Evolutionary conservation across 2,329 filamentous ascomycete genomes (phyloP).

Genomic region (Pseudogymnoascus sp.): DNA sequence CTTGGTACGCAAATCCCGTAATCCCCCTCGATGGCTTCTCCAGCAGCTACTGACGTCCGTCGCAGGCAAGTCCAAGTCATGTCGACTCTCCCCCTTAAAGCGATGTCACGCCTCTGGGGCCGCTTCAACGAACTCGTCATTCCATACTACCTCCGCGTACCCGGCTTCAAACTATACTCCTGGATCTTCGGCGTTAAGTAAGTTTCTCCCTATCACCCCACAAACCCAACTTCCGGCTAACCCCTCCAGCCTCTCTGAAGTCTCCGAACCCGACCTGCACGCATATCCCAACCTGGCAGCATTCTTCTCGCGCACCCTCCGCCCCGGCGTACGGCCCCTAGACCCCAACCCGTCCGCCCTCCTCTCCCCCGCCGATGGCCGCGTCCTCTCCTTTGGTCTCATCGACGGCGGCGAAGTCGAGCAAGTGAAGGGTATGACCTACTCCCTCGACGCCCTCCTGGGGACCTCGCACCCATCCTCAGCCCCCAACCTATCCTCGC

Average conservation of each 20-base stretch:
- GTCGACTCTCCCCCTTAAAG: slow-evolving; percentile 65
- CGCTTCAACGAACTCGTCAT: slow-evolving; percentile 65
- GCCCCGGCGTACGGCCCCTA: slow-evolving; percentile 76
- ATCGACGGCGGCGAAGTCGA: slow-evolving; percentile 94
- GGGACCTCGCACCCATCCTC: slow-evolving; percentile 52
- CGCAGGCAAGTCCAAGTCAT: slow-evolving; percentile 61
- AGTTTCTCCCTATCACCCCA: slow-evolving; percentile 11
- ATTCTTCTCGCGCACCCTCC: slow-evolving; percentile 94
- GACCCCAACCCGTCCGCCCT: slow-evolving; percentile 73
- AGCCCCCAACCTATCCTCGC: slow-evolving; percentile 22
- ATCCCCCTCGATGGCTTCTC: neutral
- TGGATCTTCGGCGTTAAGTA: slow-evolving; percentile 65
- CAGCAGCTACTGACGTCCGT: neutral
- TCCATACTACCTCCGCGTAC: slow-evolving; percentile 60
- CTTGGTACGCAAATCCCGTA: slow-evolving; percentile 41
- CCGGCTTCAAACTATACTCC: slow-evolving; percentile 66
- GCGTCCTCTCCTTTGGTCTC: slow-evolving; percentile 81
- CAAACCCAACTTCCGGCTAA: slow-evolving; percentile 14
- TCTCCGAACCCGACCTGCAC: slow-evolving; percentile 80
- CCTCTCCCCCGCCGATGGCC: slow-evolving; percentile 82
- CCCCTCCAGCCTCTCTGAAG: slow-evolving; percentile 60
- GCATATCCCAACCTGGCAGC: slow-evolving; percentile 86
- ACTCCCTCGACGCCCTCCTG: slow-evolving; percentile 85
- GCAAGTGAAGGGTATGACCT: slow-evolving; percentile 98
- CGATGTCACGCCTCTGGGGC: slow-evolving; percentile 62